Percentiles rank a stretch among this genome's conserved stretches.
These are phyloP conservation scores for Claviceps paspali DNA, from an alignment of 2,329 filamentous ascomycete genomes.

Conservation along the genomic window DNA sequence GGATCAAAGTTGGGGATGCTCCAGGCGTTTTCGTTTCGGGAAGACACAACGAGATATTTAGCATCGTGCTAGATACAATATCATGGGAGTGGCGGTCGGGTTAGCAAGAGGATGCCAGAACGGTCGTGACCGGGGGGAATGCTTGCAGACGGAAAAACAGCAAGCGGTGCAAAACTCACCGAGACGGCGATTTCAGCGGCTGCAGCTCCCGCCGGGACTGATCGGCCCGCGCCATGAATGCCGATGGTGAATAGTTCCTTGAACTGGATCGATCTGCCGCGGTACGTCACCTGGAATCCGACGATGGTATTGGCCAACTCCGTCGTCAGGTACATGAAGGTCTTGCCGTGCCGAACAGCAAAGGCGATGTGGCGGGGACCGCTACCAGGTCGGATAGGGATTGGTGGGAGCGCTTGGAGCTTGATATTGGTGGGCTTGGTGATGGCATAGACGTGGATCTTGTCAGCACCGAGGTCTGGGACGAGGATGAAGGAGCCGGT, in stretches of 20 bases:
- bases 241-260: conserved; percentile 30
- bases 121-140: too few species aligned
- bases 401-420: conserved; percentile 23
- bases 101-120: neutral
- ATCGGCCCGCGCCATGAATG: conserved; percentile 29
- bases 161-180: conserved; percentile 24
- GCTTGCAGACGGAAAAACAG: too few species aligned
- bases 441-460: conserved; percentile 41
- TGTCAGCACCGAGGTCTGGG: conserved; percentile 51
- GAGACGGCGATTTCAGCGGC: conserved; percentile 44
- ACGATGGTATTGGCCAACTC: conserved; percentile 45
- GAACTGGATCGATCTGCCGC: conserved; percentile 26
- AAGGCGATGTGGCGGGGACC: conserved; percentile 55
- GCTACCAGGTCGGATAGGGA: conserved; percentile 32
- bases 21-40: conserved; percentile 46
- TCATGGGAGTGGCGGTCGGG: neutral
- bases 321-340: conserved; percentile 43
- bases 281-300: conserved; percentile 41
- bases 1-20: conserved; percentile 28
- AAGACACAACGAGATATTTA: conserved; percentile 51
- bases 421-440: conserved; percentile 23
- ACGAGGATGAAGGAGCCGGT: conserved; percentile 46
- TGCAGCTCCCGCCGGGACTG: conserved; percentile 25
- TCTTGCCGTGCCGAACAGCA: conserved; percentile 25
- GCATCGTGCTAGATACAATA: conserved; percentile 33